These are phyloP conservation scores for Neurospora sp. DNA, from an alignment of 495 filamentous ascomycete genomes.

Conservation along the genomic window DNA sequence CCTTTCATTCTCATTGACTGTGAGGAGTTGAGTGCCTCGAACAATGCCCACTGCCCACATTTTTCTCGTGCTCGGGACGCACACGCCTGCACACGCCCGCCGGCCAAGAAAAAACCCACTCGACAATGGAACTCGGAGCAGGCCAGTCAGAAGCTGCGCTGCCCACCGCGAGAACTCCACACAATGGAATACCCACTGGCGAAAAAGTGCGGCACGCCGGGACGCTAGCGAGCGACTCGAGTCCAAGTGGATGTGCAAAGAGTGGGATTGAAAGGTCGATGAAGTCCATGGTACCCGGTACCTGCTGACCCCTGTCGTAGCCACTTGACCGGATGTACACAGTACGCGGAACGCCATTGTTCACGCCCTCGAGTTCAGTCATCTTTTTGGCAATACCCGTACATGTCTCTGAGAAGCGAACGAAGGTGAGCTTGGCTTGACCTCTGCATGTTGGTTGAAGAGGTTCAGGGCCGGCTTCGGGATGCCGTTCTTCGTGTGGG, in stretches of 20 bases:
- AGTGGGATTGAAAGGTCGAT: not conserved
- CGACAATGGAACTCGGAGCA: not conserved
- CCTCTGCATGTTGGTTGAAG: not conserved
- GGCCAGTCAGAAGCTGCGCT: conserved; percentile 2
- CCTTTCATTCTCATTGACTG: not conserved
- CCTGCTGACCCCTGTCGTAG: not conserved
- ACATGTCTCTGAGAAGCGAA: not conserved
- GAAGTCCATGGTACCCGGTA: not conserved
- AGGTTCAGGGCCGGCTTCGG: not conserved
- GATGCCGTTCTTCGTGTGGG: not conserved
- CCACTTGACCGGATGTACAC: not conserved
- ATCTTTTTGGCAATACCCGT: not conserved
- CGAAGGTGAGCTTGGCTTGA: not conserved
- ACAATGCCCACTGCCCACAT: conserved; percentile 1
- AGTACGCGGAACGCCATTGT: not conserved
- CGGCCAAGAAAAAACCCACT: not conserved
- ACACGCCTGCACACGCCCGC: conserved; percentile 1
- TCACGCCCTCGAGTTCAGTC: not conserved
- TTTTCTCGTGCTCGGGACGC: conserved; percentile 3
- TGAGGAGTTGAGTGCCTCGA: not conserved
- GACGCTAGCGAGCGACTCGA: not conserved
- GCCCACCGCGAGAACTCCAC: not conserved
- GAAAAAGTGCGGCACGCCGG: not conserved
- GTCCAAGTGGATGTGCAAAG: not conserved
- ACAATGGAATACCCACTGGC: not conserved